Evolutionary conservation across 179 eudicot species (phyloP), one percentile per base, ranked within the genome.

Genomic region (Corrigiola litoralis): DNA sequence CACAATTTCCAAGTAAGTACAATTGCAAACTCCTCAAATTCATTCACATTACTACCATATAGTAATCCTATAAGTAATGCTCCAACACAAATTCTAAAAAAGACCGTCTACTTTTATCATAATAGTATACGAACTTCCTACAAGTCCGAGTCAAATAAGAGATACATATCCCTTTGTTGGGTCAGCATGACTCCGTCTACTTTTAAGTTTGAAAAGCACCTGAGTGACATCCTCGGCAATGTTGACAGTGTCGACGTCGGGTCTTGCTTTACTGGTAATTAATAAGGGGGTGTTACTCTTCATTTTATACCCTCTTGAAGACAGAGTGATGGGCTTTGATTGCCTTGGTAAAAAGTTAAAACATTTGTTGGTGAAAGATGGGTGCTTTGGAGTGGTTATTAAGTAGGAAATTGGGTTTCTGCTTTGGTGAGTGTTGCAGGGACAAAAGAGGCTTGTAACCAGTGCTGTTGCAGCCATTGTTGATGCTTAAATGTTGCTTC

Each of bases 191-290:
- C n/a, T n/a, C n/a, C n/a, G n/a, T n/a, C n/a, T n/a, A n/a, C n/a
- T n/a, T n/a, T n/a, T n/a, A n/a, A n/a, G n/a, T n/a, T n/a, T n/a
- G n/a, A n/a, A n/a, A n/a, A n/a, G n/a, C 55, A 84, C 89, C 86
- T 84, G 84, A 70, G 88, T 84, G 37, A 81, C 88, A 41, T 84
- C 84, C 1, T 81, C 80, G 9, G 88, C 88, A 46, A 84, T 84
- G 75, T 84, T 84, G 24, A 84, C 86, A 41, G 79, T 20, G 17
- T 84, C 84, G 28, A 68, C 49, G 48, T 74, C 73, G 4, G 68
- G 4, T 47, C 60, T 68, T 31, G 48, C 33, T 46, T 68, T 28
- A 40, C 5, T 23, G 47, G n/a, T n/a, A n/a, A n/a, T 27, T 20
- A 49, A 37, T 40, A 17, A 60, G 25, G 50, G 20, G 27, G 53